phyloP scores from a whole-genome alignment of 495 filamentous ascomycete species.

The Glutinoglossum americanum region DNA sequence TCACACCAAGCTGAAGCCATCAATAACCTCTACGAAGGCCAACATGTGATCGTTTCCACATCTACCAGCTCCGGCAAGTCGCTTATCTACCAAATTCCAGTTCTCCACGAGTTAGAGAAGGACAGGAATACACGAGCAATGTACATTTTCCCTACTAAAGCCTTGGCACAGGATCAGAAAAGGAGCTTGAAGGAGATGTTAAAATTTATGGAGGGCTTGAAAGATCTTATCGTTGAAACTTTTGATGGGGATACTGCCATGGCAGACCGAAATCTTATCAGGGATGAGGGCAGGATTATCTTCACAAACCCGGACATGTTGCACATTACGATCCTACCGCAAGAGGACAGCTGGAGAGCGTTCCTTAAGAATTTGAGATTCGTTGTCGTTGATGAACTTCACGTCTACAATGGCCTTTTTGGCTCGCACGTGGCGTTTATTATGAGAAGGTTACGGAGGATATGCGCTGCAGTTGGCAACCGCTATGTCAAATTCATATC shows the following conservation, averaged over 20 bases:
- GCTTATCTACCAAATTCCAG: constrained; percentile 87
- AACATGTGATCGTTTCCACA: constrained; percentile 80
- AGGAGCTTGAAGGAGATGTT: constrained; percentile 74
- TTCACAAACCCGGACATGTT: constrained; percentile 99
- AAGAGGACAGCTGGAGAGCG: constrained; percentile 71
- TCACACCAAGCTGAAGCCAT: constrained; percentile 90
- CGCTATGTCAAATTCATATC: constrained; percentile 78
- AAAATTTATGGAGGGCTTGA: constrained; percentile 53
- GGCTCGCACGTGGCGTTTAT: constrained; percentile 87
- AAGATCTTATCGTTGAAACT: constrained; percentile 62
- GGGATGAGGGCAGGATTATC: constrained; percentile 79
- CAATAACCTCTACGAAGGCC: constrained; percentile 64
- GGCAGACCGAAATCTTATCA: constrained; percentile 50
- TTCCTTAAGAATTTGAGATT: constrained; percentile 80
- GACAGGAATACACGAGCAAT: constrained; percentile 63
- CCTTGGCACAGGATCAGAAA: constrained; percentile 84
- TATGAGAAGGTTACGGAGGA: constrained; percentile 73
- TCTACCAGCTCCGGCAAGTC: constrained; percentile 95
- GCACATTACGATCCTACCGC: constrained; percentile 80
- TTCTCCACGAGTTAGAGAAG: constrained; percentile 68
- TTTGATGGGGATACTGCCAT: constrained; percentile 92
- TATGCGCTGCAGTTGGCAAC: constrained; percentile 87
- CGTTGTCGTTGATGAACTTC: constrained; percentile 64
- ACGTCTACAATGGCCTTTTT: constrained; percentile 92
- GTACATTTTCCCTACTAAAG: constrained; percentile 98